These are phyloP conservation scores for Podaxis sp. DNA, from an alignment of 768 basidiomycete genomes.

Conservation along the genomic window DNA sequence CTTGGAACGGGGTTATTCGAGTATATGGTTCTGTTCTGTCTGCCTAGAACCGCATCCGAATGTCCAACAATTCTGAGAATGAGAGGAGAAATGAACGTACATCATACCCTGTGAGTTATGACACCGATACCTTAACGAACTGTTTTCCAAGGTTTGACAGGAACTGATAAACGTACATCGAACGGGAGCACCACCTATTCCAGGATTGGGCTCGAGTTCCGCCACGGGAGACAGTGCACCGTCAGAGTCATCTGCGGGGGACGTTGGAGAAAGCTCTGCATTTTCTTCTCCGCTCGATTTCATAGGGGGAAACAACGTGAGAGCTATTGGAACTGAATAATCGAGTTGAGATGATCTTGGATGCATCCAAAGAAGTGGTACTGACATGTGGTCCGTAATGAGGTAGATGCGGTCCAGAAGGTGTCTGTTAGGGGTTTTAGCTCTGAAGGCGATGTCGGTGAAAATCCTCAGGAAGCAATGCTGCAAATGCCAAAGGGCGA, in stretches of 20 bases:
- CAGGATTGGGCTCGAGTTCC: slow-evolving; percentile 69
- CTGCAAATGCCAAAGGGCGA: neutral
- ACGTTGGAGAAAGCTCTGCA: slow-evolving; percentile 40
- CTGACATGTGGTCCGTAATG: neutral
- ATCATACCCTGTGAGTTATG: slow-evolving; percentile 67
- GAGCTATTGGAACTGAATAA: neutral
- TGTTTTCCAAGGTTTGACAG: neutral
- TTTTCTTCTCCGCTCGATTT: slow-evolving; percentile 11
- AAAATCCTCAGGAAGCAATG: neutral
- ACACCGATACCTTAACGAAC: slow-evolving; percentile 10
- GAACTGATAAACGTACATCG: slow-evolving; percentile 58
- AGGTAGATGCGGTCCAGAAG: neutral
- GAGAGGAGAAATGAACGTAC: slow-evolving; percentile 45
- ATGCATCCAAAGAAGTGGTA: neutral
- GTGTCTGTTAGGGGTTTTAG: neutral
- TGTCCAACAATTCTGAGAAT: slow-evolving; percentile 18
- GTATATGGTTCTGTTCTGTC: slow-evolving; percentile 84
- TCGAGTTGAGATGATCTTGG: neutral
- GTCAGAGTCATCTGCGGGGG: slow-evolving; percentile 67
- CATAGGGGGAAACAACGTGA: slow-evolving; percentile 1
- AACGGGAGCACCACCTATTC: slow-evolving; percentile 71
- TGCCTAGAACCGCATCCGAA: slow-evolving; percentile 47
- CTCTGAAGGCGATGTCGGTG: neutral
- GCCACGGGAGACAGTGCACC: slow-evolving; percentile 40
- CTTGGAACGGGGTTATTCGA: slow-evolving; percentile 79